These are phyloP conservation scores for Gamarada debralockiae DNA, from an alignment of 495 filamentous ascomycete species.

Conservation along the genomic window DNA sequence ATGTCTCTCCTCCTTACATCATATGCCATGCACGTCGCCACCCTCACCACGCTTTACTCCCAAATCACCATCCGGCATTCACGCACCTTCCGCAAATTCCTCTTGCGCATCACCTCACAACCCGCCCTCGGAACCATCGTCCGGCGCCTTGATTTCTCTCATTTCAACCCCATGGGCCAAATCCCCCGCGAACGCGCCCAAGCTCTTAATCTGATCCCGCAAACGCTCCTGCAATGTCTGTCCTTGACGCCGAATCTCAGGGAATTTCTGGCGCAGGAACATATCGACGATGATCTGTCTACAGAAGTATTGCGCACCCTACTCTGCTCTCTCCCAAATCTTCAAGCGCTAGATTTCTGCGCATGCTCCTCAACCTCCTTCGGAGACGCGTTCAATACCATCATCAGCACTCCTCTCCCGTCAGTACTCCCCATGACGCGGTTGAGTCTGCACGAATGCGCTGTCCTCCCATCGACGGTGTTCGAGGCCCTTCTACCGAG, in stretches of 20 bases:
- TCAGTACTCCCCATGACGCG: constrained; percentile 58
- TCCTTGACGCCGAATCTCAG: constrained; percentile 71
- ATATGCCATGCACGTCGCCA: not conserved
- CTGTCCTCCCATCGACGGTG: constrained; percentile 59
- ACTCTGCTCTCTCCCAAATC: constrained; percentile 64
- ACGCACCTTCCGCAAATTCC: not conserved
- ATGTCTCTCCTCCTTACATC: not conserved
- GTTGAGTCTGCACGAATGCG: constrained; percentile 79
- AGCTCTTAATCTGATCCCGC: constrained; percentile 76
- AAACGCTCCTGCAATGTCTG: constrained; percentile 71
- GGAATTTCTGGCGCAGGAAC: constrained; percentile 81
- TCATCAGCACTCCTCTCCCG: constrained; percentile 8
- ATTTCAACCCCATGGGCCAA: constrained; percentile 80
- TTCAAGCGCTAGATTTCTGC: constrained; percentile 75
- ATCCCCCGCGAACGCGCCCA: constrained; percentile 75
- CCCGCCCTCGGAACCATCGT: not conserved
- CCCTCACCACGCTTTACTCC: not conserved
- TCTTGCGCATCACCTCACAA: not conserved
- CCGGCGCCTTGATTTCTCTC: constrained; percentile 78
- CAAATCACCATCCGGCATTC: not conserved
- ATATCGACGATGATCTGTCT: constrained; percentile 75
- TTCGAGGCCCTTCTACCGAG: constrained; percentile 73
- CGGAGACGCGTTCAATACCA: no score
- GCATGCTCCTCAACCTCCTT: constrained; percentile 72
- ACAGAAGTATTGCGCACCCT: constrained; percentile 65